phyloP scores from a whole-genome alignment of 305 asterid genomes.

The Coffea humblotiana region DNA sequence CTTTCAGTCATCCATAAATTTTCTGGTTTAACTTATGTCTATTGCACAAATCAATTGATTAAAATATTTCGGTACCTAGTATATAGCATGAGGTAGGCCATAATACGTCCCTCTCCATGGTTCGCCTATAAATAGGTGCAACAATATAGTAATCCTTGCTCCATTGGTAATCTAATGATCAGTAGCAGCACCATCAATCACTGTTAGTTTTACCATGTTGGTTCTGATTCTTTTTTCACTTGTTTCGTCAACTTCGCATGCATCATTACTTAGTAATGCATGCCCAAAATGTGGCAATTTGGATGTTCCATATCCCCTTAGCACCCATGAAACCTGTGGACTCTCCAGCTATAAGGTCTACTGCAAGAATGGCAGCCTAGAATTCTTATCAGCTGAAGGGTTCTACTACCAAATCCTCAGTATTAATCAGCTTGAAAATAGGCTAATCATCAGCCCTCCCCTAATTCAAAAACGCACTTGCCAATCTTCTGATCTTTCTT shows the following conservation, averaged over 20 bases:
- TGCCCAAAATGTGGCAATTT: constrained; percentile 45
- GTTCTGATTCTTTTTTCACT: constrained; percentile 22
- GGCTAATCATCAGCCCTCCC: constrained; percentile 39
- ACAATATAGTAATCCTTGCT: background rate
- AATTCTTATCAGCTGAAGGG: constrained; percentile 27
- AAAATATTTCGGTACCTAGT: too few species aligned
- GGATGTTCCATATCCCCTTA: constrained; percentile 42
- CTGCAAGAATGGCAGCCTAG: constrained; percentile 27
- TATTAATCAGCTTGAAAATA: constrained; percentile 27
- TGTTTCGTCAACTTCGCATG: constrained; percentile 10
- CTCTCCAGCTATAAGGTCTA: constrained; percentile 29
- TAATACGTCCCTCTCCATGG: background rate
- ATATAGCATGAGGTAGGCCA: too few species aligned
- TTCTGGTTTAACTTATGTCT: too few species aligned
- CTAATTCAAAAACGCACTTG: constrained; percentile 24
- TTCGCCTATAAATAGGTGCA: constrained; percentile 23
- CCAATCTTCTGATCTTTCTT: constrained; percentile 33
- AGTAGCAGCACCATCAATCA: too few species aligned
- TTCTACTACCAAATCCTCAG: constrained; percentile 35
- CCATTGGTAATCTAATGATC: background rate
- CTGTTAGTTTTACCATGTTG: constrained; percentile 12
- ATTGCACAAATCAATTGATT: too few species aligned
- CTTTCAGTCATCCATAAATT: too few species aligned
- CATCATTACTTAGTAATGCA: constrained; percentile 6
- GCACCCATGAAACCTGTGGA: constrained; percentile 43